A percentile compares a stretch with the other conserved stretches of the same genome.
phyloP scores from a whole-genome alignment of 352 stramenopile species.

The Pythium scleroteichum region DNA sequence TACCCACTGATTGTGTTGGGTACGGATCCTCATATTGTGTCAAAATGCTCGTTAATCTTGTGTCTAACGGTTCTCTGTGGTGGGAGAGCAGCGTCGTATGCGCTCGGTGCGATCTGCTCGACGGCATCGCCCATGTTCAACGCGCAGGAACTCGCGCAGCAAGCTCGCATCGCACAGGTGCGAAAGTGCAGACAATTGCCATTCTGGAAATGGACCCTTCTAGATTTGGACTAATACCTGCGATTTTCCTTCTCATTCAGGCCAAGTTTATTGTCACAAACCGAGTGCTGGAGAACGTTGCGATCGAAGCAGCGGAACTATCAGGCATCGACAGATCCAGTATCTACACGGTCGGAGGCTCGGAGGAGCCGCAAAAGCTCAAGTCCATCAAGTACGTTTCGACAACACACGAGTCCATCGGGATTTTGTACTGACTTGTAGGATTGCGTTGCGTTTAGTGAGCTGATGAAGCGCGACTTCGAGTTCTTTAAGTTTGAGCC shows the following conservation, averaged over 20 bases:
- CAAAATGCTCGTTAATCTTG: neutral
- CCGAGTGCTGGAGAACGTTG: conserved; percentile 44
- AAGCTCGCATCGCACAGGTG: conserved; percentile 48
- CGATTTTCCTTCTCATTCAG: conserved; percentile 15
- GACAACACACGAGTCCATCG: conserved; percentile 37
- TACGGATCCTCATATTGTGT: conserved; percentile 15
- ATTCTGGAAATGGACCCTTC: too few species aligned
- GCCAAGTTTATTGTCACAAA: conserved; percentile 61
- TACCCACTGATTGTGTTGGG: conserved; percentile 53
- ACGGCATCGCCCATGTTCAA: conserved; percentile 57
- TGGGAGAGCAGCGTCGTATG: conserved; percentile 35
- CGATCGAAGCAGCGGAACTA: conserved; percentile 42
- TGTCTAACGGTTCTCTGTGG: neutral
- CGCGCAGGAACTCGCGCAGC: conserved; percentile 45
- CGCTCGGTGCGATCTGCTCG: conserved; percentile 55
- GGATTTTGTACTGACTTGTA: conserved; percentile 5
- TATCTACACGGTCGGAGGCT: conserved; percentile 54
- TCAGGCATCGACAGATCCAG: conserved; percentile 33
- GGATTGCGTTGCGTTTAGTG: conserved; percentile 30
- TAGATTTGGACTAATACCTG: neutral
- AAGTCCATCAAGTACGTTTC: conserved; percentile 56
- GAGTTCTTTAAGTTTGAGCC: conserved; percentile 49
- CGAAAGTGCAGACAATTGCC: neutral
- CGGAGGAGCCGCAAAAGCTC: conserved; percentile 25
- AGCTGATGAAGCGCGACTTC: conserved; percentile 39